phyloP scores from a whole-genome alignment of 2,329 filamentous ascomycete species.

The Sporothrix sp. region DNA sequence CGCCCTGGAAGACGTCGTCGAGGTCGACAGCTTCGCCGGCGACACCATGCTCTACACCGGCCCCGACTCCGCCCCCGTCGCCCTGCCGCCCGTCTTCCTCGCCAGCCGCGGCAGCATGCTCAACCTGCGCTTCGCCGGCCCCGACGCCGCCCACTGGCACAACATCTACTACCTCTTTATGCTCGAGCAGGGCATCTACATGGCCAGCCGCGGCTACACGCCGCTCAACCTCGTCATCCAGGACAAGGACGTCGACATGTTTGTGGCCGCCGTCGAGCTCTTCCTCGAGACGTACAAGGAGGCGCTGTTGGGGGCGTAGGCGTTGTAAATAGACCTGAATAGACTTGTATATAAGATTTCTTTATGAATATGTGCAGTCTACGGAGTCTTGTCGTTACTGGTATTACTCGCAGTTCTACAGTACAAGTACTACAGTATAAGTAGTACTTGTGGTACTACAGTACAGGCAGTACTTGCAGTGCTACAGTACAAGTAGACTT shows the following conservation, averaged over 20 bases:
- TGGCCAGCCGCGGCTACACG: constrained; percentile 19
- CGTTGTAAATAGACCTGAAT: no score
- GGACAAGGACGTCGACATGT: constrained; percentile 17
- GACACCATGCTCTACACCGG: constrained; percentile 8
- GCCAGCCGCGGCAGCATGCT: constrained; percentile 25
- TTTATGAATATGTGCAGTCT: no score
- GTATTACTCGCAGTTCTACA: no score
- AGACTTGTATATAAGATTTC: no score
- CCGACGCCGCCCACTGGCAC: constrained; percentile 19
- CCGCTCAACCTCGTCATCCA: constrained; percentile 20
- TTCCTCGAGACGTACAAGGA: constrained; percentile 10
- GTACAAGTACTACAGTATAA: no score
- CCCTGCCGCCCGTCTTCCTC: constrained; percentile 12
- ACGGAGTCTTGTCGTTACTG: no score
- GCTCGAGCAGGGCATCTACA: constrained; percentile 21
- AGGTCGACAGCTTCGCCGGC: constrained; percentile 13
- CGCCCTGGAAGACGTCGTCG: constrained; percentile 2
- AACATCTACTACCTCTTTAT: constrained; percentile 22
- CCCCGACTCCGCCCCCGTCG: not conserved
- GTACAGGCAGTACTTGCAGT: no score
- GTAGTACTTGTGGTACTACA: no score
- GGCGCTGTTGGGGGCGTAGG: constrained; percentile 1
- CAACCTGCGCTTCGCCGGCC: constrained; percentile 29
- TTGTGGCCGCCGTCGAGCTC: constrained; percentile 15
- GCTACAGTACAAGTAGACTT: no score